These are phyloP conservation scores for Pyrrhoderma noxium DNA, from an alignment of 1,284 basidiomycete genomes.

Conservation along the genomic window DNA sequence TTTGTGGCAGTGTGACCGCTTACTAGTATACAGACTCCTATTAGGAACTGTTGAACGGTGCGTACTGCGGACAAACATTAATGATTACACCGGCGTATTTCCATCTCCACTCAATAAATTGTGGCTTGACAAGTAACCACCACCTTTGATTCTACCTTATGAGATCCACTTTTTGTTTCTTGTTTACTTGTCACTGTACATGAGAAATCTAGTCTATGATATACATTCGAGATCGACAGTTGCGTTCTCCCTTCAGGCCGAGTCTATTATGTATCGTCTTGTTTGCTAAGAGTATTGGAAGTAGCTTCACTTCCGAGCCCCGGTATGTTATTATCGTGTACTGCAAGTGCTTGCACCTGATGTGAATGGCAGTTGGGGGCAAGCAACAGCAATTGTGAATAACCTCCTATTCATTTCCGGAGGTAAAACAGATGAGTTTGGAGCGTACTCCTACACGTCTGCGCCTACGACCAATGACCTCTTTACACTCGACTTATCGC, in stretches of 20 bases:
- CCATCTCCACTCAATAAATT: too few species aligned
- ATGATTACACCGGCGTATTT: too few species aligned
- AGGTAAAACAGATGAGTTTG: constrained; percentile 67
- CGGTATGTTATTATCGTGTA: constrained; percentile 4
- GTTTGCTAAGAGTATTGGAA: neutral
- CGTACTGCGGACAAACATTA: too few species aligned
- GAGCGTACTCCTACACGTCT: constrained; percentile 61
- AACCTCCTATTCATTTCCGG: constrained; percentile 67
- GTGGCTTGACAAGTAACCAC: neutral
- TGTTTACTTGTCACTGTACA: neutral
- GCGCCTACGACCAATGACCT: constrained; percentile 69
- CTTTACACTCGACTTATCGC: constrained; percentile 57
- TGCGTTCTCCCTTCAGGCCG: constrained; percentile 2
- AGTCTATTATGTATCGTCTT: neutral
- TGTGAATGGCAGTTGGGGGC: constrained; percentile 82
- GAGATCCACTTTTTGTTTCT: neutral
- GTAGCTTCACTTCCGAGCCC: constrained; percentile 11
- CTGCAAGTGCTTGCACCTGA: neutral
- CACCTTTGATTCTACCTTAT: neutral
- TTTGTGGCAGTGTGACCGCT: too few species aligned
- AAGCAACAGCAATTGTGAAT: constrained; percentile 55
- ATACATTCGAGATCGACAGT: neutral
- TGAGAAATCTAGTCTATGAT: constrained; percentile 3
- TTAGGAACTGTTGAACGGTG: too few species aligned
- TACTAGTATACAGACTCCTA: too few species aligned